Evolutionary conservation across 345 rosid species (phyloP), one percentile per base, ranked within the genome.

Genomic region (Eucalyptus polybractea): DNA sequence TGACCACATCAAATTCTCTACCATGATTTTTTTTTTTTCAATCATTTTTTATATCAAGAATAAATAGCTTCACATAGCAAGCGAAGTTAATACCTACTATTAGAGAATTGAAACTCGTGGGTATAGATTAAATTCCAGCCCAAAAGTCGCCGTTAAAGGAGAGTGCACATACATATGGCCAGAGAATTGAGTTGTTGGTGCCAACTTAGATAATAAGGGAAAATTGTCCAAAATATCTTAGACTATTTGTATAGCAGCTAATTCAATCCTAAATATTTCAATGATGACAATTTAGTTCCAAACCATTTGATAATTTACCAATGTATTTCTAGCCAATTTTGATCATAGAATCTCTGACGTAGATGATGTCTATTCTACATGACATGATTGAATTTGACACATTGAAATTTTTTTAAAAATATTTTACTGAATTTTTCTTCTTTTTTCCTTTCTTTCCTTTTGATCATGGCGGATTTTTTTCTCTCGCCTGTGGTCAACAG

Each of bases 401-500:
- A 7, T 53, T 53, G 24, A 53, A 53, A 17, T 17, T 53, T 51
- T 7, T 17, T 1, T 0, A 7, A 21, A 50, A 21, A 50, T 7
- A 3, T 60, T 60, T 25, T 60, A 12, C n/a, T 27, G 10, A 11
- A 0, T 3, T 60, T 25, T 60, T 60, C 7, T 60, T 60, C 15
- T 27, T 25, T 27, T 60, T 60, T 53, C 54, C 54, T 24, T 58
- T 58, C 27, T 58, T 25, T 24, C 69, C 31, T 60, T 60, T 53
- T 53, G 10, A 19, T 53, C 8, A 0, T 53, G 24, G 4, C 0
- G 0, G 5, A 10, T 19, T 53, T 53, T 53, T 53, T 53, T 0
- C 56, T 53, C 9, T 19, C 2, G 2, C 56, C 1, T 19, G 56
- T 53, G 56, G 24, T 60, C 31, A 53, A 7, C 1, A 53, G 56